Percentiles rank a stretch among this genome's conserved stretches.
These are phyloP conservation scores for Phytophthora europaea DNA, from an alignment of 352 stramenopile genomes.

Conservation along the genomic window DNA sequence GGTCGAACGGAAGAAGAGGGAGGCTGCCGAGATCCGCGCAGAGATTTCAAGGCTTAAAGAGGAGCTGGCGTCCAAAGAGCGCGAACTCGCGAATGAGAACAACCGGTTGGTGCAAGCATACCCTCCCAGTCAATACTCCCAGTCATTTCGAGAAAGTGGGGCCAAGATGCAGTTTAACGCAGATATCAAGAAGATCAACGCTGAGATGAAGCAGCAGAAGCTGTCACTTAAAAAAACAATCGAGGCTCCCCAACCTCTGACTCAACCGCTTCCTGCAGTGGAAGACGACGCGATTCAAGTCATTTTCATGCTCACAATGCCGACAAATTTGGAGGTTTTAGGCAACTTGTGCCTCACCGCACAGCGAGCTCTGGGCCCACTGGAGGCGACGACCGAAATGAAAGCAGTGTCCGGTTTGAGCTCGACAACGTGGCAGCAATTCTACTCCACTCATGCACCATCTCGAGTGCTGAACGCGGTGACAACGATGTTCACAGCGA, in stretches of 20 bases:
- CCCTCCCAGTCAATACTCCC: background rate
- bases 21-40: conserved; percentile 2
- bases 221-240: conserved; percentile 11
- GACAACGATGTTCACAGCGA: conserved; percentile 24
- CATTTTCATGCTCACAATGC: conserved; percentile 58
- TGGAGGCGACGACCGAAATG: conserved; percentile 12
- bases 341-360: conserved; percentile 48
- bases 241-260: conserved; percentile 38
- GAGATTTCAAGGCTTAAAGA: conserved; percentile 11
- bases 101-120: background rate
- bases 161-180: conserved; percentile 1
- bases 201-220: conserved; percentile 1
- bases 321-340: conserved; percentile 46
- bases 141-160: background rate
- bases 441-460: conserved; percentile 22
- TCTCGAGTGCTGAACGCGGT: conserved; percentile 1
- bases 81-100: conserved; percentile 15
- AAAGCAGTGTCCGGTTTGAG: conserved; percentile 1
- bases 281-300: conserved; percentile 36
- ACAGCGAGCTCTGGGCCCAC: conserved; percentile 44
- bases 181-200: background rate
- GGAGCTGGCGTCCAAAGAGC: conserved; percentile 5
- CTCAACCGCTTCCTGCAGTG: conserved; percentile 42
- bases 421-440: conserved; percentile 31
- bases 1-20: conserved; percentile 33